Conservation (phyloP, 306 rosid genomes). For the Phaseolus lunatus region DNA sequence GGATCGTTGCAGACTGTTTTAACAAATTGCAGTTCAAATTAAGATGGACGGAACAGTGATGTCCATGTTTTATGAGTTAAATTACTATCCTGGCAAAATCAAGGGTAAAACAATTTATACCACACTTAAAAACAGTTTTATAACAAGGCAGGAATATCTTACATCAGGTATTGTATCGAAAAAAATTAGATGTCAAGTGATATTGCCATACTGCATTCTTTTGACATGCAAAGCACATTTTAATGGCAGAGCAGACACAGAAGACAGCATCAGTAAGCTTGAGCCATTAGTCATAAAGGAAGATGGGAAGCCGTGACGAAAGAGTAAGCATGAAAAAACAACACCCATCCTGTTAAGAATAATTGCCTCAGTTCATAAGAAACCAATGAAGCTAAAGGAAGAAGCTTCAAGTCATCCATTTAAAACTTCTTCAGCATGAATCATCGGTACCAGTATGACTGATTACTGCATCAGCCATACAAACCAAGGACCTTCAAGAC, state of each 20-base stretch:
- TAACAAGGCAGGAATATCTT: background rate
- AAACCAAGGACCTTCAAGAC: slow-evolving; percentile 58
- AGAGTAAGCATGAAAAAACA: slow-evolving; percentile 10
- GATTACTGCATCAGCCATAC: background rate
- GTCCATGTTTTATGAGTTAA: too few species aligned
- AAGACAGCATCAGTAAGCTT: background rate
- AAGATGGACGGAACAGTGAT: background rate
- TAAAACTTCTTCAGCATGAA: slow-evolving; percentile 14
- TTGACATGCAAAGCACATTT: slow-evolving; percentile 5
- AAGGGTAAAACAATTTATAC: background rate
- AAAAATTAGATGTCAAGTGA: slow-evolving; percentile 12
- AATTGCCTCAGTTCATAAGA: slow-evolving; percentile 1
- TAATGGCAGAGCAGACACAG: background rate
- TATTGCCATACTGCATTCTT: background rate
- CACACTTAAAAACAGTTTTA: background rate
- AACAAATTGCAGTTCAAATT: background rate
- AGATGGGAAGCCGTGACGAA: background rate
- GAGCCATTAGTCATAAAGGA: background rate
- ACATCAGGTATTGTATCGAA: background rate
- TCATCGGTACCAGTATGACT: background rate
- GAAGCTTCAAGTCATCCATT: slow-evolving; percentile 28
- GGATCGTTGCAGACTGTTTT: background rate
- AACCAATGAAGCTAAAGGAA: slow-evolving; percentile 25
- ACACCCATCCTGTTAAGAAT: slow-evolving; percentile 13
- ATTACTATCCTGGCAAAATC: background rate